These are phyloP conservation scores for Alternaria longipes DNA, from an alignment of 2,329 filamentous ascomycete genomes.

Conservation along the genomic window DNA sequence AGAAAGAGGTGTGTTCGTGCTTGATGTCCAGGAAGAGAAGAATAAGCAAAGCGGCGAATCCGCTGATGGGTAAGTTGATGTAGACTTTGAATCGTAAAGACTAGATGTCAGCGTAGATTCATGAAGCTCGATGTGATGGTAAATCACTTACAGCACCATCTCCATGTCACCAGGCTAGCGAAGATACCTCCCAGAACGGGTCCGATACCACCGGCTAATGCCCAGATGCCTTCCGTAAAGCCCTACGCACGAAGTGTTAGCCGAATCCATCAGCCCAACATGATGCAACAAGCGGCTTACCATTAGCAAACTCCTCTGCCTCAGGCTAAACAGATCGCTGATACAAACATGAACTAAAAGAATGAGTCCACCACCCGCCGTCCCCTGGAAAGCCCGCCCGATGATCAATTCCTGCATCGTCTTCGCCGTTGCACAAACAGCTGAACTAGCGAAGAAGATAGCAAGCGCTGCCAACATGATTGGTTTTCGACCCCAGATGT, in stretches of 20 bases:
- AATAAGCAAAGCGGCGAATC: slow-evolving; percentile 59
- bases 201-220: slow-evolving; percentile 62
- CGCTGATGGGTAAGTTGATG: slow-evolving; percentile 64
- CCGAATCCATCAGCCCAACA: not conserved
- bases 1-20: slow-evolving; percentile 61
- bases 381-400: slow-evolving; percentile 69
- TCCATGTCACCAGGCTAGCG: slow-evolving; percentile 57
- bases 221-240: slow-evolving; percentile 64
- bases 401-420: slow-evolving; percentile 69
- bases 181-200: slow-evolving; percentile 64
- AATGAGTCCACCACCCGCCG: slow-evolving; percentile 70
- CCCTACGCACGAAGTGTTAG: slow-evolving; percentile 38
- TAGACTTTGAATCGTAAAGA: slow-evolving; percentile 51
- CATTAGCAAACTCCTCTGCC: slow-evolving; percentile 60
- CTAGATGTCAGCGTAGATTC: not conserved
- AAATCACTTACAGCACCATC: slow-evolving; percentile 58
- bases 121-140: not conserved
- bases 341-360: slow-evolving; percentile 70
- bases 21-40: slow-evolving; percentile 64
- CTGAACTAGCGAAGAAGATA: slow-evolving; percentile 68
- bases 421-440: slow-evolving; percentile 65
- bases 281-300: not conserved
- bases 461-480: slow-evolving; percentile 62
- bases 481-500: slow-evolving; percentile 67
- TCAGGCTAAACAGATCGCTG: slow-evolving; percentile 69